These are phyloP conservation scores for Cudoniella acicularis DNA, from an alignment of 495 filamentous ascomycete genomes.

Conservation along the genomic window DNA sequence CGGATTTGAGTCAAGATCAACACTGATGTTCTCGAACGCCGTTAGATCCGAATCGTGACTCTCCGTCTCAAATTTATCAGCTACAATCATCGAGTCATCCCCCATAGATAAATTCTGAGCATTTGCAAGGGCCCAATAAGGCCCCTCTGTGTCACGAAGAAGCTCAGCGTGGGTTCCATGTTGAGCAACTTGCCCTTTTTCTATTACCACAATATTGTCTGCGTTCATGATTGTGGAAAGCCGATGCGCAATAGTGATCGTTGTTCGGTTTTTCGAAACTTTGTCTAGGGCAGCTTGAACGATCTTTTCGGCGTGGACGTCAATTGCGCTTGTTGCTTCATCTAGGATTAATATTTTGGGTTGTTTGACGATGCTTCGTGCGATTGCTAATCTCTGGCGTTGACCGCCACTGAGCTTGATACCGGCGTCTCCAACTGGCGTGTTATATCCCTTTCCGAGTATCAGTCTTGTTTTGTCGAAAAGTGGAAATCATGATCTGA, in stretches of 20 bases:
- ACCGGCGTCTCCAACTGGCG: constrained; percentile 52
- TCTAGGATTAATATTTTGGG: constrained; percentile 79
- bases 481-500: constrained; percentile 38
- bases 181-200: constrained; percentile 58
- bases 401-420: constrained; percentile 58
- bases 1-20: constrained; percentile 31
- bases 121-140: constrained; percentile 45
- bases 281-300: constrained; percentile 55
- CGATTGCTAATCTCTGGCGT: constrained; percentile 65
- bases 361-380: constrained; percentile 67
- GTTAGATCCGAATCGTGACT: not conserved
- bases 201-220: constrained; percentile 61
- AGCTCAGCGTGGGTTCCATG: constrained; percentile 65
- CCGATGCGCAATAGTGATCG: constrained; percentile 58
- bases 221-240: constrained; percentile 57
- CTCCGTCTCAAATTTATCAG: not conserved
- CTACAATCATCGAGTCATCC: not conserved
- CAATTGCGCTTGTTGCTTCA: constrained; percentile 70
- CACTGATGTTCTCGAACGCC: constrained; percentile 3
- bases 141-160: constrained; percentile 47
- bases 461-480: constrained; percentile 42
- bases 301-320: constrained; percentile 50
- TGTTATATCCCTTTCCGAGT: constrained; percentile 53
- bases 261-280: constrained; percentile 50
- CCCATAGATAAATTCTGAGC: constrained; percentile 43